Percentiles rank a stretch among this genome's conserved stretches.
phyloP scores from a whole-genome alignment of 306 rosid genomes.

The Cucumis melo region DNA sequence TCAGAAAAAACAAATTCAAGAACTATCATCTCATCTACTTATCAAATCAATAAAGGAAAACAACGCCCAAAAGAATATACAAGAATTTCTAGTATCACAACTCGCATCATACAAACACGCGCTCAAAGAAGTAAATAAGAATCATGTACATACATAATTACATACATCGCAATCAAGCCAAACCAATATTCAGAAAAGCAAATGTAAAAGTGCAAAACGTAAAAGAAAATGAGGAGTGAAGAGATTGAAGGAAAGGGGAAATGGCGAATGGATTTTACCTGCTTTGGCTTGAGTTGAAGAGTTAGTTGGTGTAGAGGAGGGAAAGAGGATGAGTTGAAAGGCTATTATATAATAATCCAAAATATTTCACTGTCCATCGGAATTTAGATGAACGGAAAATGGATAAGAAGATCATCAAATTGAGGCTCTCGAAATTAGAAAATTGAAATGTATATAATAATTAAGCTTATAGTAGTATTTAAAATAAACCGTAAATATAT shows the following conservation, averaged over 20 bases:
- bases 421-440: constrained; percentile 8
- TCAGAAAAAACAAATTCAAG: background rate
- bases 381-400: background rate
- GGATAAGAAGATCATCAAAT: background rate
- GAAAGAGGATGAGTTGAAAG: too few species aligned
- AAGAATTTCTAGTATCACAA: background rate
- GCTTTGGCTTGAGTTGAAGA: too few species aligned
- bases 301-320: too few species aligned
- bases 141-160: background rate
- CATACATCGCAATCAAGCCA: background rate
- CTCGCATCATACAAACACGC: background rate
- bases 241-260: too few species aligned
- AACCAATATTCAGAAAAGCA: background rate
- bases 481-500: too few species aligned
- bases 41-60: background rate
- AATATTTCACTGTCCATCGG: background rate
- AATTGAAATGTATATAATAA: too few species aligned
- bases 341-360: background rate
- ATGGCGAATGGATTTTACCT: too few species aligned
- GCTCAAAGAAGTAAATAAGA: background rate
- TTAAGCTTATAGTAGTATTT: too few species aligned
- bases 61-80: background rate
- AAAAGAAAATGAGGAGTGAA: background rate
- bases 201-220: background rate
- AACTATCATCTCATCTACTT: background rate